These are phyloP conservation scores for Trichomonas gallinae DNA, from an alignment of 208 protist species.

Conservation along the genomic window DNA sequence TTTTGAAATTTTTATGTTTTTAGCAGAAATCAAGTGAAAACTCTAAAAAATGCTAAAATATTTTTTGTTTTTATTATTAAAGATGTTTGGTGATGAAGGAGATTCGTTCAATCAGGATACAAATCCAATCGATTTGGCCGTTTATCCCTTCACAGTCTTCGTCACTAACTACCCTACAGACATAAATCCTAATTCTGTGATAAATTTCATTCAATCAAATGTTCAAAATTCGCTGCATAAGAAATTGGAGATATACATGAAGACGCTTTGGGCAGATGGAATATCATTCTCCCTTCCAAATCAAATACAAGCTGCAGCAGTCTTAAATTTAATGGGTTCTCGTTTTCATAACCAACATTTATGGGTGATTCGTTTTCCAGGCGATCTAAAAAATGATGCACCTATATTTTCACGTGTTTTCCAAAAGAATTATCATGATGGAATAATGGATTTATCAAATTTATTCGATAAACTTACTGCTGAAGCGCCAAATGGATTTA, in stretches of 20 bases:
- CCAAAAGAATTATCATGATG: not conserved
- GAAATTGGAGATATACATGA: not conserved
- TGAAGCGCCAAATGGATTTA: not conserved
- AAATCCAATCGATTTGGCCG: not conserved
- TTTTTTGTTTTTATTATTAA: too few species aligned
- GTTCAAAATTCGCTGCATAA: not conserved
- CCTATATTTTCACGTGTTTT: not conserved
- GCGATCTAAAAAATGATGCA: not conserved
- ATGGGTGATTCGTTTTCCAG: not conserved
- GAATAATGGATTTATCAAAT: not conserved
- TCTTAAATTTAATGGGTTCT: not conserved
- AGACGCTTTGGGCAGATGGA: not conserved
- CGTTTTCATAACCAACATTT: not conserved
- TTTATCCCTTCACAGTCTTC: not conserved
- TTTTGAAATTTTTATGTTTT: too few species aligned
- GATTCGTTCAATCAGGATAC: too few species aligned
- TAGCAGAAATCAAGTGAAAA: too few species aligned
- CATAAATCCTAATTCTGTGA: not conserved
- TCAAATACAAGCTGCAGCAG: not conserved
- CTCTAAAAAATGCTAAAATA: too few species aligned
- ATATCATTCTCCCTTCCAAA: not conserved
- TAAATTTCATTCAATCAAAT: not conserved
- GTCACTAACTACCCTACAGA: not conserved
- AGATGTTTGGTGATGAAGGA: too few species aligned
- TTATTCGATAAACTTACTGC: not conserved